phyloP scores from a whole-genome alignment of 106 monocot species.

The Apostasia ramifera region DNA sequence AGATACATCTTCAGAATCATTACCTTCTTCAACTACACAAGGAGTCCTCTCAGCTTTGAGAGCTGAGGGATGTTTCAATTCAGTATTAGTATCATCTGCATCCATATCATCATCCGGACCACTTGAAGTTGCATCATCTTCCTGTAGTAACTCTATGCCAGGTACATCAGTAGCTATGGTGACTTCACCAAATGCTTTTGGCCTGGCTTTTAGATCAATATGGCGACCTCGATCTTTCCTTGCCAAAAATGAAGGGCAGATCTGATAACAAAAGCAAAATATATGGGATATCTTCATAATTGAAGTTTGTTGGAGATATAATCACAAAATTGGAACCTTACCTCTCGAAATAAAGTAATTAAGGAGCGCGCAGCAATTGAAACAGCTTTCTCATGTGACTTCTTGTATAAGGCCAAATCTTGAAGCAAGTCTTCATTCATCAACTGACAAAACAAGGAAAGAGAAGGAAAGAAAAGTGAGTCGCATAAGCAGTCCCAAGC shows the following conservation, averaged over 20 bases:
- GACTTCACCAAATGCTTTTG: conserved; percentile 94
- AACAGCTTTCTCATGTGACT: conserved; percentile 92
- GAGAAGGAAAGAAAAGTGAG: neutral
- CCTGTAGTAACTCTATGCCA: conserved; percentile 73
- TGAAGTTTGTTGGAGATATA: neutral
- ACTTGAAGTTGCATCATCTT: conserved; percentile 16
- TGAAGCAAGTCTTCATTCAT: conserved; percentile 98
- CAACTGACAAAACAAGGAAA: conserved; percentile 31
- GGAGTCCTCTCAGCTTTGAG: neutral
- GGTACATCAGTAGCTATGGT: conserved; percentile 58
- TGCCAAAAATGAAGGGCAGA: conserved; percentile 84
- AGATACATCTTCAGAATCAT: conserved; percentile 10
- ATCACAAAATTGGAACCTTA: conserved; percentile 8
- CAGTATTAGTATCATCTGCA: conserved; percentile 24
- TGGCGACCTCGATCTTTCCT: conserved; percentile 95
- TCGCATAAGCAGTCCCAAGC: neutral
- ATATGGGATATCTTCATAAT: neutral
- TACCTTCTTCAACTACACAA: conserved; percentile 10
- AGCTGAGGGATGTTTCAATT: neutral
- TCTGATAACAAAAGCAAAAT: conserved; percentile 33
- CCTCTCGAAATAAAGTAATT: conserved; percentile 89
- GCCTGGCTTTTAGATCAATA: conserved; percentile 77
- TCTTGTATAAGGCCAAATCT: conserved; percentile 93
- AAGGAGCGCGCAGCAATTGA: conserved; percentile 94
- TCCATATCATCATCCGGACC: conserved; percentile 28